Base-by-base conservation (phyloP, 148 eudicot species). In the Rhododendron ovatum region DNA sequence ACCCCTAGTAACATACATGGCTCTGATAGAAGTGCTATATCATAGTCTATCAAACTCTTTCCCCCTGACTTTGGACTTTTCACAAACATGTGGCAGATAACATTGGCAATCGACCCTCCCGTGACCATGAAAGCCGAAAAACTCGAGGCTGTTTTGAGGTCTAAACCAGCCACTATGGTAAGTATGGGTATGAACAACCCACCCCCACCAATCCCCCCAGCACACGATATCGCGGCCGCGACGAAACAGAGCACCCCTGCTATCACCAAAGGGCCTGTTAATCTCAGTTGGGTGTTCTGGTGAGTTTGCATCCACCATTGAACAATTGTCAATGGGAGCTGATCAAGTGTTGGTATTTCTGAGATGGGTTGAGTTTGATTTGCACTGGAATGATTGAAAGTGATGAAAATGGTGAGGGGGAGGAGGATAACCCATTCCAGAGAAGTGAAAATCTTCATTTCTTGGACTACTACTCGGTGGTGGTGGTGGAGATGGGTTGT, bases 131-230 rank as follows among this genome's bases (percentile, higher is more conserved):
- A 92, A 14, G 95, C 93, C 12, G 95, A 93, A 61, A 88, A 90
- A 81, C 88, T 86, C 6, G 94, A 89, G 39, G 95, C 93, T 28
- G 91, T 87, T 83, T 90, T 93, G 83, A 93, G 92, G 84, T 92
- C 95, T 6, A 91, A 83, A 28, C 94, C 93, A 15, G 92, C 89
- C 10, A 91, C 90, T 22, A 92, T 91, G 39, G 87, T 90, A 12
- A 93, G 89, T 50, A 93, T 91, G 33, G 95, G 93, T 55, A 93
- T 86, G 88, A 88, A 91, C 12, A 93, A 53, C 43, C 95, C 95
- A 13, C 95, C 94, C 3, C 94, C 95, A 18, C 95, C 95, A 30
- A 93, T 90, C 5, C 95, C 95, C 9, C 95, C 94, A 28, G 95
- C 94, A 76, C 95, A 92, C 14, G 94, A 93, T 48, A 93, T 85